Conservation (phyloP, 192 early-diverging fungal genomes). For the Coemansia sp. region DNA sequence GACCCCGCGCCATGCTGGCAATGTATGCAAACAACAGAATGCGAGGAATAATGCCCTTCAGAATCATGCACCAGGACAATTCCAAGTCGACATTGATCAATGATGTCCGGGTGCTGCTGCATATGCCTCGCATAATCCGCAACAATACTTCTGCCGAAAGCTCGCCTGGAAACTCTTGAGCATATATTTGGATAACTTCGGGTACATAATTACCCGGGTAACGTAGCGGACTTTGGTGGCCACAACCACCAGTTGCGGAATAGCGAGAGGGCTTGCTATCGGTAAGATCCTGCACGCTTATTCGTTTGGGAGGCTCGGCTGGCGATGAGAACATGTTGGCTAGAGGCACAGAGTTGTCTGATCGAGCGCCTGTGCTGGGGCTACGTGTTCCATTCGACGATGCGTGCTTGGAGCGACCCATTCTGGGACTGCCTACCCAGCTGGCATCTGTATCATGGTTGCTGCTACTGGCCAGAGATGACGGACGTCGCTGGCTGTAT, state of each 20-base stretch:
- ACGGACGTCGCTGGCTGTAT: conserved; percentile 6
- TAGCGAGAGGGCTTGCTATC: no score
- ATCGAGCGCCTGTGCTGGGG: conserved; percentile 13
- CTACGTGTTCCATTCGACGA: conserved; percentile 5
- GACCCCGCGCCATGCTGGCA: conserved; percentile 47
- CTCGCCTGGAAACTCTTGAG: conserved; percentile 36
- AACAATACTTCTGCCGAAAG: conserved; percentile 40
- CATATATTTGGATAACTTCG: conserved; percentile 38
- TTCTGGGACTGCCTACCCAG: conserved; percentile 9
- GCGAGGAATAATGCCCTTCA: conserved; percentile 46
- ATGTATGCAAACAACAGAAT: conserved; percentile 42
- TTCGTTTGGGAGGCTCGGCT: background rate
- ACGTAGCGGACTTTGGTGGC: background rate
- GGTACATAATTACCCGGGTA: conserved; percentile 38
- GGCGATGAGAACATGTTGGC: conserved; percentile 1
- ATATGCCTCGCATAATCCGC: conserved; percentile 46
- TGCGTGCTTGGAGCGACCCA: conserved; percentile 3
- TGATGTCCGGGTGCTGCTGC: conserved; percentile 43
- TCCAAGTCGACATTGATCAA: conserved; percentile 49
- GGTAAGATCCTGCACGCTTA: background rate
- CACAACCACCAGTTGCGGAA: background rate
- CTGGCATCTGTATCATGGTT: conserved; percentile 5
- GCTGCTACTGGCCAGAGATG: conserved; percentile 15
- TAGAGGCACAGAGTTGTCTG: conserved; percentile 10
- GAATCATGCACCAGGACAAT: conserved; percentile 51